These are phyloP conservation scores for Clonostachys byssicola DNA, from an alignment of 2,329 filamentous ascomycete species.

Conservation along the genomic window DNA sequence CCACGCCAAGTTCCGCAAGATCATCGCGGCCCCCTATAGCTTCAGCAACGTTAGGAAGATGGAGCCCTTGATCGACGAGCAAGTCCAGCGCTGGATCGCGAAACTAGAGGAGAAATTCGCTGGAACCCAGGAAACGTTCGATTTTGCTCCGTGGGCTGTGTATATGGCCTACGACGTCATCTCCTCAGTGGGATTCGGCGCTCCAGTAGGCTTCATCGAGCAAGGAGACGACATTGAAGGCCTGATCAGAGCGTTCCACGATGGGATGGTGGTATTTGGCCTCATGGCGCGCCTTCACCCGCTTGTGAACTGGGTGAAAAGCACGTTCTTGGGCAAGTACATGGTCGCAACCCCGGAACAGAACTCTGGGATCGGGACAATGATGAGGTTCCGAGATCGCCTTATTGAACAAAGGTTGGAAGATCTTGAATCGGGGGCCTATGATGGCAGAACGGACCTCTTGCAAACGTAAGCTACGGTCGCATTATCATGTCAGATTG, in stretches of 20 bases:
- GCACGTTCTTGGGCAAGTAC: constrained; percentile 44
- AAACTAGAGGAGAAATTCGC: constrained; percentile 42
- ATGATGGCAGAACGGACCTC: constrained; percentile 35
- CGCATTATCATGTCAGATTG: background rate
- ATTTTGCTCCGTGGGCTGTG: constrained; percentile 52
- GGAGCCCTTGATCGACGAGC: constrained; percentile 49
- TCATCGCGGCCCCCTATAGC: constrained; percentile 48
- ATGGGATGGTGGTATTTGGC: constrained; percentile 44
- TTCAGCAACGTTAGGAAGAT: constrained; percentile 54
- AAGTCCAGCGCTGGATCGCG: constrained; percentile 43
- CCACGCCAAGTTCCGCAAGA: constrained; percentile 48
- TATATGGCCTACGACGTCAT: constrained; percentile 56
- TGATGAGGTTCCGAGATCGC: constrained; percentile 54
- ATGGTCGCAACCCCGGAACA: constrained; percentile 46
- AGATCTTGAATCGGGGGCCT: constrained; percentile 40
- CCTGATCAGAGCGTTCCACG: constrained; percentile 50
- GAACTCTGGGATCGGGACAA: constrained; percentile 45
- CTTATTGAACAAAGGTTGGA: constrained; percentile 41
- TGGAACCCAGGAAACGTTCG: constrained; percentile 35
- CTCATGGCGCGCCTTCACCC: constrained; percentile 47
- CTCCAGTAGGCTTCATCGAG: constrained; percentile 50
- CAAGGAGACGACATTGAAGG: constrained; percentile 45
- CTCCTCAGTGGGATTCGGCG: constrained; percentile 50
- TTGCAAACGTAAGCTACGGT: constrained; percentile 39
- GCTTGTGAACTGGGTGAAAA: constrained; percentile 50